Evolutionary conservation across 352 stramenopile genomes (phyloP).

Genomic region (Phytophthora niederhauseri): DNA sequence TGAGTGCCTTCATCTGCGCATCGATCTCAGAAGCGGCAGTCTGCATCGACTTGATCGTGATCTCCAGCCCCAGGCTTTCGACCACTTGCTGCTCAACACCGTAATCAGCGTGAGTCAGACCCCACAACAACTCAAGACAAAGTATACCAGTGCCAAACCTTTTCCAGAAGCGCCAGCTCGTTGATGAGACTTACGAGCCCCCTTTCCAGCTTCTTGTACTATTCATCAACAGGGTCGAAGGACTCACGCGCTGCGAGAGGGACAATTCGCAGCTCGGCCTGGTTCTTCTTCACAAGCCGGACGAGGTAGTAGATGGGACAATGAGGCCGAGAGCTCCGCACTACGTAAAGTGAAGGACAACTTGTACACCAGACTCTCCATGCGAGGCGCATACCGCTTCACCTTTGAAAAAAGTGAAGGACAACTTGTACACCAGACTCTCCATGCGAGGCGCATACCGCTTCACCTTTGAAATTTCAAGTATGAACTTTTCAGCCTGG

Average conservation of each 20-base stretch:
- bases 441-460: conserved; percentile 71
- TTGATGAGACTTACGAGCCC: conserved; percentile 50
- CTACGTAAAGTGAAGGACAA: conserved; percentile 73
- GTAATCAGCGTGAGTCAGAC: neutral
- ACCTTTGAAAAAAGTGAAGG: conserved; percentile 83
- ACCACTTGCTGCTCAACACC: conserved; percentile 34
- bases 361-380: conserved; percentile 87
- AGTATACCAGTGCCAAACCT: conserved; percentile 22
- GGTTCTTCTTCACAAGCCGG: conserved; percentile 96
- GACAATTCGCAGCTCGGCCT: conserved; percentile 89
- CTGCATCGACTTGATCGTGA: conserved; percentile 47
- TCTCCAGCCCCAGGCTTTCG: conserved; percentile 27
- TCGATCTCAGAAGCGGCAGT: conserved; percentile 43
- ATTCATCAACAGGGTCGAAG: conserved; percentile 69
- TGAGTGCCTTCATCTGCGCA: conserved; percentile 48
- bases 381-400: conserved; percentile 61
- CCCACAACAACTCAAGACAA: too few relatives aligned
- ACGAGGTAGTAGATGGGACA: conserved; percentile 96
- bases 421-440: conserved; percentile 84
- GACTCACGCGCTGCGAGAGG: conserved; percentile 83
- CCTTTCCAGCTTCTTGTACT: conserved; percentile 64
- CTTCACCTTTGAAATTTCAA: conserved; percentile 85
- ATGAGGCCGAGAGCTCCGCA: conserved; percentile 81
- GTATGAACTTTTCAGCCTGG: conserved; percentile 89
- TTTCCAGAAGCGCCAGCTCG: conserved; percentile 57